Conservation (phyloP, 129 eudicot genomes). For the Heracleum sosnowskyi region DNA sequence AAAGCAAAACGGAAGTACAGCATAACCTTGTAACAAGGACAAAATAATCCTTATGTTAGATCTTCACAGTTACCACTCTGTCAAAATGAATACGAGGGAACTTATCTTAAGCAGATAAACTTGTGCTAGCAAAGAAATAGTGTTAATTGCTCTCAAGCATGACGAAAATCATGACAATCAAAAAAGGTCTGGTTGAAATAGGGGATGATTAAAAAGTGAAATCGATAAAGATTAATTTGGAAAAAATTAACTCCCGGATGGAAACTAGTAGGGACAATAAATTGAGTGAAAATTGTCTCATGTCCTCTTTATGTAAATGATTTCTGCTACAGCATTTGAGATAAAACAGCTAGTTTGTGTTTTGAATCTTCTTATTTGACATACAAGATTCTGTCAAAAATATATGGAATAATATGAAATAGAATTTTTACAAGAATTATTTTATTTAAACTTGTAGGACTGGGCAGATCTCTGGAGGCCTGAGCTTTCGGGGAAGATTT, state of each 20-base stretch:
- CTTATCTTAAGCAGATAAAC: not conserved
- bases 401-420: not conserved
- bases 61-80: too few species aligned
- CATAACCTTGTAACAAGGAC: too few species aligned
- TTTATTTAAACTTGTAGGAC: slow-evolving; percentile 46
- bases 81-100: too few species aligned
- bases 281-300: not conserved
- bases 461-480: slow-evolving; percentile 97
- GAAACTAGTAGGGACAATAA: not conserved
- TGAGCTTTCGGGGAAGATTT: slow-evolving; percentile 83
- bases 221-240: not conserved
- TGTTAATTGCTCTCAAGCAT: too few species aligned
- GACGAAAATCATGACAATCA: not conserved
- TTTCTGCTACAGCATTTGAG: not conserved
- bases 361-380: not conserved
- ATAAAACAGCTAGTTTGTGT: not conserved
- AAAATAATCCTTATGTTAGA: too few species aligned
- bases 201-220: not conserved
- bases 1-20: too few species aligned
- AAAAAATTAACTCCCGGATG: not conserved
- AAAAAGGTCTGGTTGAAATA: too few species aligned
- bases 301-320: not conserved
- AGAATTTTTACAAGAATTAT: not conserved
- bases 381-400: not conserved
- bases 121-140: not conserved